A percentile compares a stretch with the other conserved stretches of the same genome.
These are phyloP conservation scores for Stropharia rugosoannulata DNA, from an alignment of 768 basidiomycete genomes.

Conservation along the genomic window DNA sequence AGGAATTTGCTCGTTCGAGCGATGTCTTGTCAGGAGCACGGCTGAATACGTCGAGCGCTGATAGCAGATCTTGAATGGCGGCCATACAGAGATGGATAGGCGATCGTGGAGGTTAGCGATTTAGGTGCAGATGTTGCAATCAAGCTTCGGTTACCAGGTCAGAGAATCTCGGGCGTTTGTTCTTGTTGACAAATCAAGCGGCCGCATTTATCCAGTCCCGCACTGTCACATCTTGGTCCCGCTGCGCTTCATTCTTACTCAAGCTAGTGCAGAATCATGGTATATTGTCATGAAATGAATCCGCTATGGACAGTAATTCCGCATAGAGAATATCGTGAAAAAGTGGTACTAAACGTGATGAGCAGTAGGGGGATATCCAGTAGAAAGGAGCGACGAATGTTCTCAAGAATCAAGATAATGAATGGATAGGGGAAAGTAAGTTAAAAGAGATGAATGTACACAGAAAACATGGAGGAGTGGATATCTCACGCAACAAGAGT, in stretches of 20 bases:
- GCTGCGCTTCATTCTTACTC: neutral
- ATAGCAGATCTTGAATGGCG: constrained; percentile 68
- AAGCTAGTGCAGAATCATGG: constrained; percentile 30
- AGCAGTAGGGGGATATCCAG: constrained; percentile 54
- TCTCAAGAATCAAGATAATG: constrained; percentile 52
- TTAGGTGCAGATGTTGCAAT: constrained; percentile 16
- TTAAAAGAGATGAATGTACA: constrained; percentile 40
- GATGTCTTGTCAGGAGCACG: constrained; percentile 81
- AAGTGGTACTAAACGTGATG: constrained; percentile 49
- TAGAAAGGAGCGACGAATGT: constrained; percentile 58
- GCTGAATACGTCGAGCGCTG: constrained; percentile 78
- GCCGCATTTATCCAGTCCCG: neutral
- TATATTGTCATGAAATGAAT: constrained; percentile 46
- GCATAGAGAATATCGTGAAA: constrained; percentile 41
- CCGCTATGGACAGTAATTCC: constrained; percentile 34
- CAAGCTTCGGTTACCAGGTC: constrained; percentile 7
- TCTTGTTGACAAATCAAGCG: constrained; percentile 31
- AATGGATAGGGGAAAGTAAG: constrained; percentile 35
- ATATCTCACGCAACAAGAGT: constrained; percentile 20
- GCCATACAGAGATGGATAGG: constrained; percentile 44
- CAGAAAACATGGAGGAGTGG: constrained; percentile 25
- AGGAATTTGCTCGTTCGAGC: constrained; percentile 85
- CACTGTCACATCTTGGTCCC: too few relatives aligned
- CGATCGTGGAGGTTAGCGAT: constrained; percentile 15
- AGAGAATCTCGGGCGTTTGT: constrained; percentile 27